phyloP scores from a whole-genome alignment of 176 grass and related monocot genomes.

The Chrysopogon serrulatus region DNA sequence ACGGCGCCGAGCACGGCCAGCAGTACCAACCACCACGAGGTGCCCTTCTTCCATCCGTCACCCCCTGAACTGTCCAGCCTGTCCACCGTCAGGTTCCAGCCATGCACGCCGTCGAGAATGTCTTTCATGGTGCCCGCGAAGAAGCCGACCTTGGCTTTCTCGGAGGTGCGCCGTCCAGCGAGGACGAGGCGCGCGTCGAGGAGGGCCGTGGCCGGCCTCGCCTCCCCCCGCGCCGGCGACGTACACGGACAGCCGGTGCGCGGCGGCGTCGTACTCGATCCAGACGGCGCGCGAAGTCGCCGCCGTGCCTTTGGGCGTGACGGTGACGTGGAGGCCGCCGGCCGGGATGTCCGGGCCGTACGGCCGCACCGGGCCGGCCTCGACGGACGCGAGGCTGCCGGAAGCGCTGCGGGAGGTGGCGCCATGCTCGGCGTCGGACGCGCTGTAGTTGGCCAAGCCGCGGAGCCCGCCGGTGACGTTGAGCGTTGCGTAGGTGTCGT shows the following conservation, averaged over 20 bases:
- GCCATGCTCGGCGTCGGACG: not conserved
- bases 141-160: conserved; percentile 12
- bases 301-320: not conserved
- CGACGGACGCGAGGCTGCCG: not conserved
- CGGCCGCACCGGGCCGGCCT: conserved; percentile 4
- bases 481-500: not conserved
- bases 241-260: not conserved
- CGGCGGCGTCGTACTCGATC: conserved; percentile 18
- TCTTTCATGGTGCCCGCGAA: not conserved
- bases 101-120: not conserved
- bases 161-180: not conserved
- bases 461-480: not conserved
- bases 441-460: not conserved
- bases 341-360: not conserved
- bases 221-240: not conserved
- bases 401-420: not conserved
- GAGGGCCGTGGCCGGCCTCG: not conserved
- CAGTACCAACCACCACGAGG: conserved; percentile 10
- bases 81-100: conserved; percentile 16
- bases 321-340: conserved; percentile 33
- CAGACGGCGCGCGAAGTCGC: not conserved
- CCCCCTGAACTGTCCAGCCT: not conserved
- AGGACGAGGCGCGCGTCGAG: not conserved
- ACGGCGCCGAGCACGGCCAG: conserved; percentile 1
- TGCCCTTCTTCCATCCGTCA: not conserved